phyloP scores from a whole-genome alignment of 2,329 filamentous ascomycete genomes.

The Pestalotiopsis sp. region DNA sequence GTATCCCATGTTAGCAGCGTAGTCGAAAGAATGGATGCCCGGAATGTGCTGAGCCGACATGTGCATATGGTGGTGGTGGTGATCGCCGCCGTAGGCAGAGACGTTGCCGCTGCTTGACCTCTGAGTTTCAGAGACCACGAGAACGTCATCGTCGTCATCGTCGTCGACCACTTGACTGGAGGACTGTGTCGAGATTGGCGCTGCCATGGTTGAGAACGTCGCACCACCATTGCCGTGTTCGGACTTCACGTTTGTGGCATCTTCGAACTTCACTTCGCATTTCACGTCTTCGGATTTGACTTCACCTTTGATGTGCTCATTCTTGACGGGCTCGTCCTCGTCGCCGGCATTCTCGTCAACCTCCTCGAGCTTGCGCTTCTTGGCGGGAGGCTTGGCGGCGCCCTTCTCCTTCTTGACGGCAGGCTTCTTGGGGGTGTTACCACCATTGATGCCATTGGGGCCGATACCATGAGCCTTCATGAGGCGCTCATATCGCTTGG shows the following conservation, averaged over 20 bases:
- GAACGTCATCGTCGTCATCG: slow-evolving; percentile 33
- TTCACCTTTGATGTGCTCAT: slow-evolving; percentile 36
- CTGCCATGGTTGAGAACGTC: slow-evolving; percentile 10
- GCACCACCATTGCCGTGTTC: slow-evolving; percentile 25
- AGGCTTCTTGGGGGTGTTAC: slow-evolving; percentile 19
- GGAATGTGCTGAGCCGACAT: slow-evolving; percentile 19
- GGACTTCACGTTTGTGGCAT: slow-evolving; percentile 31
- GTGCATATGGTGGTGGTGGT: slow-evolving; percentile 20
- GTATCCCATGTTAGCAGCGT: slow-evolving; percentile 31
- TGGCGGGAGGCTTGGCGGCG: slow-evolving; percentile 21
- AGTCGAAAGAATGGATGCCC: slow-evolving; percentile 28
- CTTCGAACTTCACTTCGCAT: slow-evolving; percentile 15
- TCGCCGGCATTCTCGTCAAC: slow-evolving; percentile 38
- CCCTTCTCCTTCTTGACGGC: slow-evolving; percentile 22
- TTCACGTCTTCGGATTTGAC: slow-evolving; percentile 23
- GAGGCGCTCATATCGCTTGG: slow-evolving; percentile 70
- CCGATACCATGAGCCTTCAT: slow-evolving; percentile 60
- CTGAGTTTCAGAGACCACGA: slow-evolving; percentile 29
- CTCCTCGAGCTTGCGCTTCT: slow-evolving; percentile 37
- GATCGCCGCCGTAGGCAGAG: slow-evolving; percentile 14
- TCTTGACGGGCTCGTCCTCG: slow-evolving; percentile 36
- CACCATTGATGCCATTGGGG: slow-evolving; percentile 26
- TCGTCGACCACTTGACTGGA: slow-evolving; percentile 8
- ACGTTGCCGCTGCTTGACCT: slow-evolving; percentile 20
- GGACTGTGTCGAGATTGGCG: slow-evolving; percentile 5